Conservation (phyloP, 2,329 filamentous ascomycete species). For the Exophiala sideris region DNA sequence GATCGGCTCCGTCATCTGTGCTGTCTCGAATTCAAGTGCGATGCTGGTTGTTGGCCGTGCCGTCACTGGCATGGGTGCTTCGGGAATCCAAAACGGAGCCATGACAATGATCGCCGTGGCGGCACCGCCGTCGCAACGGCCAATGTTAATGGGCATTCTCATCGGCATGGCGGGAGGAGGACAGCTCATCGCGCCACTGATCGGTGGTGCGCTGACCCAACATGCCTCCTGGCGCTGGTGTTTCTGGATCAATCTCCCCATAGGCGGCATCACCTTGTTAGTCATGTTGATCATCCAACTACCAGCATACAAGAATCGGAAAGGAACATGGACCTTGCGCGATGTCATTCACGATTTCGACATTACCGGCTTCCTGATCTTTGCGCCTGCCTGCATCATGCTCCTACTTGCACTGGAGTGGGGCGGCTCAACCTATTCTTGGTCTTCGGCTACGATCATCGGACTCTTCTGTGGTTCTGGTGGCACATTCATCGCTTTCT, state of each 20-base stretch:
- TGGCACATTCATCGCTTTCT: constrained; percentile 32
- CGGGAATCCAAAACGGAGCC: constrained; percentile 38
- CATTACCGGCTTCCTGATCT: constrained; percentile 27
- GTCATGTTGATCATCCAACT: constrained; percentile 34
- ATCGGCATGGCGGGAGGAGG: constrained; percentile 35
- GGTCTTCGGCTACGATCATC: constrained; percentile 28
- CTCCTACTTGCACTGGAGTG: constrained; percentile 30
- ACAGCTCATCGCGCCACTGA: constrained; percentile 40
- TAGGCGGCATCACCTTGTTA: constrained; percentile 38
- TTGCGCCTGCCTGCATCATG: constrained; percentile 28
- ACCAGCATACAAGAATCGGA: constrained; percentile 30
- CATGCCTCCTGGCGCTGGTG: constrained; percentile 34
- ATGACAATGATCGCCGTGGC: constrained; percentile 39
- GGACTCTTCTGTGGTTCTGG: constrained; percentile 30
- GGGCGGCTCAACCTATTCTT: constrained; percentile 27
- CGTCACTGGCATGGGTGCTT: constrained; percentile 34
- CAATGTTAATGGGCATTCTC: constrained; percentile 35
- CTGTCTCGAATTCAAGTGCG: constrained; percentile 30
- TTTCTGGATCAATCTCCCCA: constrained; percentile 46
- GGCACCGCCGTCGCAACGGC: constrained; percentile 34
- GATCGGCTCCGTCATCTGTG: constrained; percentile 33
- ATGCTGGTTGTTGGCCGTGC: constrained; percentile 36
- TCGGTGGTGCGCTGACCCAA: constrained; percentile 42
- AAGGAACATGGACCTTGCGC: constrained; percentile 13
- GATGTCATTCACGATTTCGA: constrained; percentile 25